These are phyloP conservation scores for Desmodesmus armatus DNA, from an alignment of 139 green algal species.

Conservation along the genomic window DNA sequence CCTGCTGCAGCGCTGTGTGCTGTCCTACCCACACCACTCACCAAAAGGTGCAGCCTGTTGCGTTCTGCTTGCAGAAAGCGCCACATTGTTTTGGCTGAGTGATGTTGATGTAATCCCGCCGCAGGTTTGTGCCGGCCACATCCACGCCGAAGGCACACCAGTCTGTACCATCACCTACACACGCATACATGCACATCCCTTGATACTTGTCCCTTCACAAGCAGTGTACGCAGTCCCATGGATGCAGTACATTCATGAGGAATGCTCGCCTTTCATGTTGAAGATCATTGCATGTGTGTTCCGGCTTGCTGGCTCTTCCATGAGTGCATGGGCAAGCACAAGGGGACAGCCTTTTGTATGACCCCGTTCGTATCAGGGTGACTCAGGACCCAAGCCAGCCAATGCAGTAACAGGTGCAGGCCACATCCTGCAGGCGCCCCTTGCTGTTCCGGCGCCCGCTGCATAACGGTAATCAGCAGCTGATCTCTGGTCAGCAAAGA, in stretches of 20 bases:
- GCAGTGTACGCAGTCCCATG: background rate
- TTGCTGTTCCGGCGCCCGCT: background rate
- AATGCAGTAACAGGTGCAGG: background rate
- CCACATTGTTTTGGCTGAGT: background rate
- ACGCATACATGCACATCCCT: background rate
- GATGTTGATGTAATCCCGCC: background rate
- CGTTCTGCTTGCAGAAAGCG: too few relatives aligned
- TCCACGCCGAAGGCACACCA: constrained; percentile 27
- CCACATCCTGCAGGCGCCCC: background rate
- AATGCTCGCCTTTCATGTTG: background rate
- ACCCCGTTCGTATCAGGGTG: too few relatives aligned
- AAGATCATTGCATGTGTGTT: background rate
- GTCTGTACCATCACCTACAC: too few relatives aligned
- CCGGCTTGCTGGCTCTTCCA: background rate
- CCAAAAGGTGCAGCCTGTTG: background rate
- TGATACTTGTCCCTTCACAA: background rate
- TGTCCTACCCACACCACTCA: too few relatives aligned
- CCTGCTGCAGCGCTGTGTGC: too few relatives aligned
- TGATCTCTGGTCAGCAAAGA: too few relatives aligned
- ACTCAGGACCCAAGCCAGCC: too few relatives aligned
- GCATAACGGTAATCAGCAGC: background rate
- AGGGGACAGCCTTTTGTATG: too few relatives aligned
- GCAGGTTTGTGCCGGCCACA: constrained; percentile 33
- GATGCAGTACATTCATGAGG: background rate
- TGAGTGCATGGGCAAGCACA: background rate